Percentiles rank a stretch among this genome's conserved stretches.
phyloP scores from a whole-genome alignment of 2,329 filamentous ascomycete genomes.

The Tolypocladium guangdongense region DNA sequence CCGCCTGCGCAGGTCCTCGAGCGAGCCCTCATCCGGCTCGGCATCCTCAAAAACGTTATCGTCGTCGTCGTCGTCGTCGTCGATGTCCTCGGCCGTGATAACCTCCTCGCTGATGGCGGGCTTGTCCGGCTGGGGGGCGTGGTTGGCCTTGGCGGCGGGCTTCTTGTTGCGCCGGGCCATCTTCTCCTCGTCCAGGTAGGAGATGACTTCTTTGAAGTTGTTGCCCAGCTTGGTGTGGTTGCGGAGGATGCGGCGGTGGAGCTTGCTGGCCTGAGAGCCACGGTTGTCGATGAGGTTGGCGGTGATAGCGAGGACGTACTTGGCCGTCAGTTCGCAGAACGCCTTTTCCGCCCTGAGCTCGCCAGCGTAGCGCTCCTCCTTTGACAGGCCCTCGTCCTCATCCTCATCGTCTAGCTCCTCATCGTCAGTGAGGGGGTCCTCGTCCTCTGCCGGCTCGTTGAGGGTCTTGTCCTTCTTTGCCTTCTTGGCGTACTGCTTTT shows the following conservation, averaged over 20 bases:
- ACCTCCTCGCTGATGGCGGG: constrained; percentile 31
- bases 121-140: constrained; percentile 19
- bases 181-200: constrained; percentile 64
- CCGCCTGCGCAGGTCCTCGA: constrained; percentile 43
- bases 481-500: constrained; percentile 67
- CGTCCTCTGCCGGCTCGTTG: constrained; percentile 57
- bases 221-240: constrained; percentile 73
- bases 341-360: constrained; percentile 72
- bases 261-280: constrained; percentile 47
- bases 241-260: constrained; percentile 61
- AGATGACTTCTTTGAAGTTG: constrained; percentile 77
- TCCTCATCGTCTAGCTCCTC: constrained; percentile 42
- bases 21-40: constrained; percentile 47
- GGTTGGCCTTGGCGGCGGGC: constrained; percentile 16
- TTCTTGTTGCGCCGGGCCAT: constrained; percentile 34
- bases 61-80: constrained; percentile 27
- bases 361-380: constrained; percentile 48
- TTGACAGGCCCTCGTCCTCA: constrained; percentile 40
- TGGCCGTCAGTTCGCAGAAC: constrained; percentile 75
- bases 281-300: constrained; percentile 62
- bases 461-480: constrained; percentile 44
- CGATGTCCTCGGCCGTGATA: constrained; percentile 30
- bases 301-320: constrained; percentile 70
- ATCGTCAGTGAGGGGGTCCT: constrained; percentile 59
- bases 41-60: constrained; percentile 35